Conservation (phyloP, 345 rosid genomes). For the Raphanus raphanistrum region DNA sequence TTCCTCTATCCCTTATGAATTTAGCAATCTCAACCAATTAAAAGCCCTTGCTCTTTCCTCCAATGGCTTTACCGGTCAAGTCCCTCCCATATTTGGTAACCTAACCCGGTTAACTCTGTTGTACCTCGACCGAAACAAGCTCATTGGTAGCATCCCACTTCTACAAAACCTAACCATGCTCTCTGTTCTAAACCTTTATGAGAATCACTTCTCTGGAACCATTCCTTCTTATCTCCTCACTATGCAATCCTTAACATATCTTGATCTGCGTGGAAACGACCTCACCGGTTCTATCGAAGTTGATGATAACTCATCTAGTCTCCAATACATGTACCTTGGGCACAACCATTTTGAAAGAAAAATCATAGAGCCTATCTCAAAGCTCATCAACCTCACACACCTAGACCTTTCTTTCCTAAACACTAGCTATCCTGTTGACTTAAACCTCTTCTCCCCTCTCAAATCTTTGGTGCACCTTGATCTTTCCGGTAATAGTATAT, state of each 20-base stretch:
- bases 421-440: not conserved
- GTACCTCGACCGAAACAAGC: not conserved
- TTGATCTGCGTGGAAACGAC: not conserved
- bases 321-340: constrained; percentile 1
- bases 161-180: constrained; percentile 16
- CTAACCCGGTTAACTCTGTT: not conserved
- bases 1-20: not conserved
- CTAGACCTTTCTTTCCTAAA: constrained; percentile 16
- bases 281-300: not conserved
- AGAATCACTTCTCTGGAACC: constrained; percentile 10
- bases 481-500: not conserved
- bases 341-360: not conserved
- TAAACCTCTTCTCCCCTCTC: not conserved
- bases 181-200: not conserved
- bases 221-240: constrained; percentile 3
- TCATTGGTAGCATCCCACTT: constrained; percentile 12
- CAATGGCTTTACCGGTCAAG: not conserved
- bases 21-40: constrained; percentile 11
- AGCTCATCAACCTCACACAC: not conserved
- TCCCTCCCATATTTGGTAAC: constrained; percentile 7
- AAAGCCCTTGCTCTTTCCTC: not conserved
- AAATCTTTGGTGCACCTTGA: not conserved
- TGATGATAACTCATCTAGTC: not conserved
- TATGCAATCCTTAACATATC: not conserved
- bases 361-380: constrained; percentile 21